Conservation (phyloP, 2,329 filamentous ascomycete species). For the Colletotrichum navitas region DNA sequence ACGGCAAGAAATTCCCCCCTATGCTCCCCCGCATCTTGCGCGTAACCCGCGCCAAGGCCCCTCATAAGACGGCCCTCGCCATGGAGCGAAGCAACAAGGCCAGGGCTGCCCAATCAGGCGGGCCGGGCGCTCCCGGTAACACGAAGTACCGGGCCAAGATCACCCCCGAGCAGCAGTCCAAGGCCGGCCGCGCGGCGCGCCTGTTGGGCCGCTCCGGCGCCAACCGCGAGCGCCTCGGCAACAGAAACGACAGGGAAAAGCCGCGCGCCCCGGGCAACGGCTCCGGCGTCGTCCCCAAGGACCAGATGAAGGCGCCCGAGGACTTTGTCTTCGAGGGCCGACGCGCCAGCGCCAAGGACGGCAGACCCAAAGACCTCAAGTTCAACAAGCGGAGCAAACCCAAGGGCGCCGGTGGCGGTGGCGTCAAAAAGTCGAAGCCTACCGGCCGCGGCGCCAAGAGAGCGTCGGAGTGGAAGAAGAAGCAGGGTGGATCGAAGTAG, state of each 20-base stretch:
- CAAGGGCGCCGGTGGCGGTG: conserved; percentile 53
- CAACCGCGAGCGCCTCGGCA: conserved; percentile 52
- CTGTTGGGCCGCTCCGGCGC: conserved; percentile 79
- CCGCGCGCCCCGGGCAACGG: conserved; percentile 41
- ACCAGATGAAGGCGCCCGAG: conserved; percentile 70
- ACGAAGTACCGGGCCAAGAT: conserved; percentile 77
- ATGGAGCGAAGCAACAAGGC: conserved; percentile 61
- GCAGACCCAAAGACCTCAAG: conserved; percentile 72
- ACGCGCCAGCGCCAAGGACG: conserved; percentile 76
- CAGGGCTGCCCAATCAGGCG: conserved; percentile 46
- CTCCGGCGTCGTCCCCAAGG: conserved; percentile 44
- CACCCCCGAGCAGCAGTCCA: conserved; percentile 76
- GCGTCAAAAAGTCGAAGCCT: conserved; percentile 54
- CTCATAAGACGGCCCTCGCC: conserved; percentile 68
- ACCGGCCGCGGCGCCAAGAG: conserved; percentile 55
- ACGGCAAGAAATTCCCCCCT: conserved; percentile 93
- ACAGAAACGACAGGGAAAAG: conserved; percentile 45
- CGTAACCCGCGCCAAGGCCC: conserved; percentile 86
- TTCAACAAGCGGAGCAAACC: conserved; percentile 68
- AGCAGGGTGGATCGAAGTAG: conserved; percentile 44
- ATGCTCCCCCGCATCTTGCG: conserved; percentile 91
- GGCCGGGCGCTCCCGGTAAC: conserved; percentile 48
- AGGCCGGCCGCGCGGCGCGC: conserved; percentile 79
- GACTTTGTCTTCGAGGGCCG: conserved; percentile 85
- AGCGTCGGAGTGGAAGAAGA: conserved; percentile 61